Evolutionary conservation across 2,329 filamentous ascomycete species (phyloP).

Genomic region (Paecilomyces formosus): DNA sequence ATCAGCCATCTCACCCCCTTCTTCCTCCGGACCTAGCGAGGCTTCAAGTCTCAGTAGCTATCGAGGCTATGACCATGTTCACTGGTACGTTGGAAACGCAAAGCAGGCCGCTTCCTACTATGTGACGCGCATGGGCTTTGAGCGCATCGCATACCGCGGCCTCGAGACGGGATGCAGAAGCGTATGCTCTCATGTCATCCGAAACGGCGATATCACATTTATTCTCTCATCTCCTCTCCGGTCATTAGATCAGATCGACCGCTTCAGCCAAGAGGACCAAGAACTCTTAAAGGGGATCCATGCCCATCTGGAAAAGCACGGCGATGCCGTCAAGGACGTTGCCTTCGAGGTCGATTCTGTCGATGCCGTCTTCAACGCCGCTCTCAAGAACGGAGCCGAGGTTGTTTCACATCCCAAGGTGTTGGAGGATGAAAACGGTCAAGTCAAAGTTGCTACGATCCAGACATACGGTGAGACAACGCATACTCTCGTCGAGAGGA

Average conservation of each 20-base stretch:
- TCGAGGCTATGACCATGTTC: slow-evolving; percentile 83
- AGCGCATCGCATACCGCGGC: slow-evolving; percentile 72
- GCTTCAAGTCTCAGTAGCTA: slow-evolving; percentile 36
- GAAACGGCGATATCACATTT: slow-evolving; percentile 37
- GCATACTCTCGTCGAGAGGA: slow-evolving; percentile 77
- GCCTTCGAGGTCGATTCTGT: slow-evolving; percentile 92
- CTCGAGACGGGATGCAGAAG: slow-evolving; percentile 80
- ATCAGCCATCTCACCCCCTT: slow-evolving; percentile 22
- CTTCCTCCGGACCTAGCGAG: slow-evolving; percentile 13
- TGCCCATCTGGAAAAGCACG: slow-evolving; percentile 74
- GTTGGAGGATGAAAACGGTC: slow-evolving; percentile 56
- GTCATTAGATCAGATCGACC: slow-evolving; percentile 56
- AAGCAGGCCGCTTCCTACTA: slow-evolving; percentile 92
- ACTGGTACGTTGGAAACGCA: slow-evolving; percentile 95
- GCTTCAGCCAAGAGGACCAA: slow-evolving; percentile 50
- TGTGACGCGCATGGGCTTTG: slow-evolving; percentile 78
- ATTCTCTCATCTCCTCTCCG: slow-evolving; percentile 44
- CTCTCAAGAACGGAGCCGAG: slow-evolving; percentile 48
- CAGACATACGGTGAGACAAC: slow-evolving; percentile 92
- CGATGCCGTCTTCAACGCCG: slow-evolving; percentile 67
- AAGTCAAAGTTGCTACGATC: slow-evolving; percentile 69
- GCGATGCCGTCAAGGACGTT: slow-evolving; percentile 91
- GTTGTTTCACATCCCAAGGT: slow-evolving; percentile 42
- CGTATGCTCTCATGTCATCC: slow-evolving; percentile 69
- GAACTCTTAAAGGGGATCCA: slow-evolving; percentile 66